These are phyloP conservation scores for Saitozyma podzolica DNA, from an alignment of 768 basidiomycete species.

Conservation along the genomic window DNA sequence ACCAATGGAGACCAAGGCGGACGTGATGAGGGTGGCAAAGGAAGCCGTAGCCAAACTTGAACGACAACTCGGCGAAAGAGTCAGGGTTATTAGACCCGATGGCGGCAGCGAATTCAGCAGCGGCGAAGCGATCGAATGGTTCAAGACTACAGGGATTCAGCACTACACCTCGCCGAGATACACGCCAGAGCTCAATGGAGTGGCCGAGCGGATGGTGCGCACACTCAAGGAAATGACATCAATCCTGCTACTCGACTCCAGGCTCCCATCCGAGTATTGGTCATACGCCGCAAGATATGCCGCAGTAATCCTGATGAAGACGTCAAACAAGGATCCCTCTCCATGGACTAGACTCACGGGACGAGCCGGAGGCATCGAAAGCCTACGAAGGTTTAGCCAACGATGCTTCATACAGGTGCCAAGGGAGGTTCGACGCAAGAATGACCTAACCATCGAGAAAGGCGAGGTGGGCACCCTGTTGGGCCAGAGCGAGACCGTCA, in stretches of 20 bases:
- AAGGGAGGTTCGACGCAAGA: too few species aligned
- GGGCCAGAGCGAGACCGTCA: too few species aligned
- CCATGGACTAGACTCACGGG: too few species aligned
- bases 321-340: too few species aligned
- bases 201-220: not conserved
- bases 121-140: conserved; percentile 1
- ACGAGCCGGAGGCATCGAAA: too few species aligned
- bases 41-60: not conserved
- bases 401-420: too few species aligned
- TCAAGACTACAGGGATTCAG: conserved; percentile 3
- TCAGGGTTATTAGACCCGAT: conserved; percentile 20
- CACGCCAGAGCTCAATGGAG: not conserved
- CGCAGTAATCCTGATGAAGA: too few species aligned
- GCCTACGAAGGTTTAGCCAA: too few species aligned
- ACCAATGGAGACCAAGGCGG: not conserved
- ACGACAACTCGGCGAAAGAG: conserved; percentile 13
- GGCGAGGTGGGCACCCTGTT: too few species aligned
- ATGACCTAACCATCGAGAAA: too few species aligned
- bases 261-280: too few species aligned
- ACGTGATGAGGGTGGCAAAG: not conserved
- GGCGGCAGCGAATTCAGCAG: conserved; percentile 21
- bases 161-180: conserved; percentile 11
- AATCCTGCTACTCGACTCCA: not conserved
- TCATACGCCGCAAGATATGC: too few species aligned
- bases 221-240: conserved; percentile 1